phyloP scores from a whole-genome alignment of 2,329 filamentous ascomycete genomes.

The Neopestalotiopsis sp. region DNA sequence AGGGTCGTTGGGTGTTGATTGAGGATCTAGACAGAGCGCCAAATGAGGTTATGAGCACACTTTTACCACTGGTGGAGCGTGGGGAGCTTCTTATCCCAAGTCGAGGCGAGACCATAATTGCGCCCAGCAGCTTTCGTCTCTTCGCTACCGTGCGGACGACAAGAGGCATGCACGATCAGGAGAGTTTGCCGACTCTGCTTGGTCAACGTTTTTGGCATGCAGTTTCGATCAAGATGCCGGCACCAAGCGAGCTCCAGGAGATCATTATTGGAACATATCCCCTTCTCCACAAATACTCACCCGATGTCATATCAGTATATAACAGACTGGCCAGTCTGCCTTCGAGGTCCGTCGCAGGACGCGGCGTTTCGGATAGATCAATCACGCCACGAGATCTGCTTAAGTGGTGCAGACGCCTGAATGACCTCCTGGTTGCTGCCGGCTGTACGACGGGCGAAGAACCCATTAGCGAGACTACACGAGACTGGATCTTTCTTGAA shows the following conservation, averaged over 20 bases:
- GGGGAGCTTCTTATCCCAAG: constrained; percentile 91
- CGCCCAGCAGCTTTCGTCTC: constrained; percentile 84
- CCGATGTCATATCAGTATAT: constrained; percentile 66
- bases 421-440: constrained; percentile 65
- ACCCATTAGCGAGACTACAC: constrained; percentile 71
- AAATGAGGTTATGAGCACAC: constrained; percentile 90
- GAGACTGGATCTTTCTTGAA: constrained; percentile 90
- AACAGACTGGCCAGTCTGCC: constrained; percentile 55
- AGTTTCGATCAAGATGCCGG: constrained; percentile 71
- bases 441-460: constrained; percentile 72
- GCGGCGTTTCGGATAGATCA: constrained; percentile 50
- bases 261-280: constrained; percentile 77
- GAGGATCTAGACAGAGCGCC: constrained; percentile 96
- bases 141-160: constrained; percentile 89
- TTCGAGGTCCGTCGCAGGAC: constrained; percentile 38
- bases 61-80: constrained; percentile 90
- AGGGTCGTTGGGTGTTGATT: constrained; percentile 96
- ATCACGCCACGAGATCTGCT: constrained; percentile 74
- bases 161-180: constrained; percentile 68
- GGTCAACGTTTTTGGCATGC: constrained; percentile 86
- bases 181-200: constrained; percentile 75
- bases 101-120: constrained; percentile 83
- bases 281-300: constrained; percentile 66
- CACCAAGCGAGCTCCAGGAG: constrained; percentile 72
- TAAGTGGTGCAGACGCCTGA: constrained; percentile 86